Evolutionary conservation across 805 yeast species (phyloP).

Genomic region (Candida anglica): DNA sequence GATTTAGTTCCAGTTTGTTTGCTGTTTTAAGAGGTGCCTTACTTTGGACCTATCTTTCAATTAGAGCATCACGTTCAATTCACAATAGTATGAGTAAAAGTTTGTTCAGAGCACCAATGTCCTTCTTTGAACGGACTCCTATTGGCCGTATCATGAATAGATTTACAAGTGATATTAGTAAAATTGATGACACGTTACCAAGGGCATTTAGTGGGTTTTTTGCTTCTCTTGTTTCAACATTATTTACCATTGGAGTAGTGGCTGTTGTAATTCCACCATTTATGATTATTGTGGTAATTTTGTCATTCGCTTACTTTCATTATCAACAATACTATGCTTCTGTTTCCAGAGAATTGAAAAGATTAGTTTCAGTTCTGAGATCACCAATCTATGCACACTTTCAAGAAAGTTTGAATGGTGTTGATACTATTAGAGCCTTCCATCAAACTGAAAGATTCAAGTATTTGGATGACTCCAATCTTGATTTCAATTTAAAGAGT

Average conservation of each 20-base stretch:
- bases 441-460: constrained; percentile 62
- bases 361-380: constrained; percentile 63
- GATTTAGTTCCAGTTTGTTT: constrained; percentile 48
- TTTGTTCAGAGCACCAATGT: constrained; percentile 58
- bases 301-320: constrained; percentile 58
- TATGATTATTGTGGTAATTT: constrained; percentile 39
- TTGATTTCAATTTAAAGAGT: constrained; percentile 47
- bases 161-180: constrained; percentile 59
- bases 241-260: constrained; percentile 50
- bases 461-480: constrained; percentile 46
- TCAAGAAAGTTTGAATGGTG: constrained; percentile 77
- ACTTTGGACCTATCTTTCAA: constrained; percentile 50
- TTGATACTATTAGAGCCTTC: constrained; percentile 75
- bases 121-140: constrained; percentile 67
- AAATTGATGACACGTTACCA: constrained; percentile 56
- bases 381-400: constrained; percentile 80
- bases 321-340: constrained; percentile 68
- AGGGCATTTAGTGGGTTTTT: constrained; percentile 47
- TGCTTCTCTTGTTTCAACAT: constrained; percentile 38
- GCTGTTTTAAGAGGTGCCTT: constrained; percentile 43
- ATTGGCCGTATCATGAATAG: constrained; percentile 63
- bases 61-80: constrained; percentile 51
- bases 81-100: constrained; percentile 56
- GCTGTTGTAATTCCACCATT: constrained; percentile 53
- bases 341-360: constrained; percentile 73